phyloP scores from a whole-genome alignment of 169 alveolate species.

The Cryptosporidium meleagridis region DNA sequence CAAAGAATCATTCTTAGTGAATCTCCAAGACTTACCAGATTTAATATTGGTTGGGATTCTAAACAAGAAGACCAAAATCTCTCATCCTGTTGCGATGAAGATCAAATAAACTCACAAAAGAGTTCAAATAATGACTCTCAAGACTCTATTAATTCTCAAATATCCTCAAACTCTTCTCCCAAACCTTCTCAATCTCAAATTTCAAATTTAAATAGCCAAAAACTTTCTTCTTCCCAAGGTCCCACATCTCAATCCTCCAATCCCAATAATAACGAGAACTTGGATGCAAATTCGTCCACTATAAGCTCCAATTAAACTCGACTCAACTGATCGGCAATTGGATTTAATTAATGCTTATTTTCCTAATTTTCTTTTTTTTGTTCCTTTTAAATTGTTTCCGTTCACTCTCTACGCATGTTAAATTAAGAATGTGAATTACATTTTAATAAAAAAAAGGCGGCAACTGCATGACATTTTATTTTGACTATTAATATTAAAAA shows the following conservation, averaged over 20 bases:
- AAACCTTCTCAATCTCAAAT: not conserved
- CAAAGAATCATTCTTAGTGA: constrained; percentile 92
- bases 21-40: constrained; percentile 97
- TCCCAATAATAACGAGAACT: not conserved
- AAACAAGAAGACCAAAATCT: constrained; percentile 31
- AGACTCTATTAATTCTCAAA: not conserved
- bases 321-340: not conserved
- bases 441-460: no score
- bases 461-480: no score
- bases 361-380: not conserved
- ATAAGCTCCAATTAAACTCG: not conserved
- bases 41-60: constrained; percentile 95
- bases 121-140: constrained; percentile 1
- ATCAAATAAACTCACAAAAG: constrained; percentile 4
- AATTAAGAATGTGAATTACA: no score
- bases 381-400: not conserved
- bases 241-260: not conserved
- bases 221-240: constrained; percentile 4
- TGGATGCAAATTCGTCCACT: not conserved
- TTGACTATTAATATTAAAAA: no score
- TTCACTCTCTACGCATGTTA: not conserved
- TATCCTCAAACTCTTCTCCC: not conserved
- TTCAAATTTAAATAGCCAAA: not conserved
- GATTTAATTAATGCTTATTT: constrained; percentile 3
- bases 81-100: not conserved